Evolutionary conservation across 352 stramenopile species (phyloP), one percentile per base, ranked within the genome.

Genomic region (Phytophthora ramorum): DNA sequence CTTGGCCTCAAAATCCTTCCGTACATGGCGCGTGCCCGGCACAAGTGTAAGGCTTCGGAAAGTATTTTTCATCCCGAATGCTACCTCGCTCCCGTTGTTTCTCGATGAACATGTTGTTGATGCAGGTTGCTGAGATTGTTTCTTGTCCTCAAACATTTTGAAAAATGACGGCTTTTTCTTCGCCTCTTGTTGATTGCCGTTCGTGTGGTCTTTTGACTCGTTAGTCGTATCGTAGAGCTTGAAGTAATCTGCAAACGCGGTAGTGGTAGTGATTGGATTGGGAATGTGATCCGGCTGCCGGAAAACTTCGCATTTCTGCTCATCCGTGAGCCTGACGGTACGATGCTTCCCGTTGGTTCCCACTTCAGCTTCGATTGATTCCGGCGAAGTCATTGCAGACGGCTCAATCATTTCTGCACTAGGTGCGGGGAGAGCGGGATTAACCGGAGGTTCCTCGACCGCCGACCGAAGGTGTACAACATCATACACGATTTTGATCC

Each of bases 1-100:
- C 30, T 91, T 93, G 12, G 81, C 83, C 16, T 95, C 83, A 59
- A 95, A 90, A n/a, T 84, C 78, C 59, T 93, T 93, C 20, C 61
- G 58, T 17, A 87, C 64, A 38, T 63, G 63, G 10, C 71, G 73
- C 32, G 80, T 63, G 7, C 61, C 44, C 9, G 84, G 84, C n/a
- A 87, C 60, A 8, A 90, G 58, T 30, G 83, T 92, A 3, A 95
- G 44, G 51, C 73, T 91, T 1, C 87, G 84, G 40, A 81, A 92
- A 0, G 79, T 90, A 46, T 91, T 93, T 49, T 69, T 78, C 52
- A 70, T 67, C 17, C 62, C 66, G 26, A 49, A 40, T 4, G 47
- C 16, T 17, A 47, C 16, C 13, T 60, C 41, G 14, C 16, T 19
- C 28, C 13, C 20, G 44, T 22, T 35, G 7, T 24, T 47, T 16